Conservation (phyloP, 805 yeast species). For the Starmerella apicola region DNA sequence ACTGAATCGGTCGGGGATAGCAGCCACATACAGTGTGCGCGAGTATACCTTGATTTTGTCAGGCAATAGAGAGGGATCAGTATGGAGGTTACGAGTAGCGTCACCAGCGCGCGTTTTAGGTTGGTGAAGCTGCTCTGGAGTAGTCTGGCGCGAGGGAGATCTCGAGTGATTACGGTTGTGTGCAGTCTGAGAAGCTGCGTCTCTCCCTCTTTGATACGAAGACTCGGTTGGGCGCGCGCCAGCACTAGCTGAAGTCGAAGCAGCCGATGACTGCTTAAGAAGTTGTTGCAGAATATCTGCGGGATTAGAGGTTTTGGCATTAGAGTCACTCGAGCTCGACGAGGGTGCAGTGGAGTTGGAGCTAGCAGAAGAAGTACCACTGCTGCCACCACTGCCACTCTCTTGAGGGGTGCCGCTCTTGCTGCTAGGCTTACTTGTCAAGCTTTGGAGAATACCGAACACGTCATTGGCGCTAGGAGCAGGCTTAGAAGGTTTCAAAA, state of each 20-base stretch:
- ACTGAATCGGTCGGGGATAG: constrained; percentile 73
- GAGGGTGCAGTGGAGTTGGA: constrained; percentile 1
- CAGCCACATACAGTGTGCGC: constrained; percentile 88
- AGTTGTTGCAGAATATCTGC: constrained; percentile 15
- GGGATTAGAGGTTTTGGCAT: constrained; percentile 1
- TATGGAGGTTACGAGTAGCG: constrained; percentile 15
- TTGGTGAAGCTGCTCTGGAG: constrained; percentile 10
- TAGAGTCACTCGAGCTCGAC: too few species aligned
- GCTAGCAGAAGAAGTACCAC: too few species aligned
- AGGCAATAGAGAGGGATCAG: constrained; percentile 35
- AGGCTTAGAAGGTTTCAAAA: constrained; percentile 20
- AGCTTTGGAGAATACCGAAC: constrained; percentile 48
- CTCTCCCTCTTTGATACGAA: constrained; percentile 14
- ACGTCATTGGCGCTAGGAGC: constrained; percentile 29
- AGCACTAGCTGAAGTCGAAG: not conserved
- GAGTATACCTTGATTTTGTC: constrained; percentile 74
- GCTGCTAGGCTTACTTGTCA: constrained; percentile 38
- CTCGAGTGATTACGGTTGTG: constrained; percentile 18
- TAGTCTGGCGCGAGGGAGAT: constrained; percentile 13
- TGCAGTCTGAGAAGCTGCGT: constrained; percentile 4
- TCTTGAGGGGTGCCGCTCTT: too few species aligned
- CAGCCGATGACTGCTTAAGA: constrained; percentile 2
- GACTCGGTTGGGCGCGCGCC: too few species aligned
- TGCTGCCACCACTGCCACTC: too few species aligned
- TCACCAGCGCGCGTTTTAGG: constrained; percentile 18